Percentiles rank a stretch among this genome's conserved stretches.
phyloP scores from a whole-genome alignment of 2,329 filamentous ascomycete genomes.

The Capronia americana region DNA sequence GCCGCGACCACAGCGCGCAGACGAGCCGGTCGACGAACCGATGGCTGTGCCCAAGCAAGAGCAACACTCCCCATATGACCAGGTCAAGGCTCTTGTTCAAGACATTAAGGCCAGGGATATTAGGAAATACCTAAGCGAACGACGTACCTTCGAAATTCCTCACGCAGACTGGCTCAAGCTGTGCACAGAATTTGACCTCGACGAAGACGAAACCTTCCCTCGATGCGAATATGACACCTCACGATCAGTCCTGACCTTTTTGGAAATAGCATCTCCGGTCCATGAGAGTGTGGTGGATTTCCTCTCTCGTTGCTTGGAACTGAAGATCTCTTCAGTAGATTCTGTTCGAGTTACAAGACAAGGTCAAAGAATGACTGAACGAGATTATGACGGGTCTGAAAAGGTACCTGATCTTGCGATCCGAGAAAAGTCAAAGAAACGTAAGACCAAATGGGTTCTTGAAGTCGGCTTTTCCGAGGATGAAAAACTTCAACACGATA shows the following conservation, averaged over 20 bases:
- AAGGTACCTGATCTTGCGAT: slow-evolving; percentile 9
- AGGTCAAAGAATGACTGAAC: background rate
- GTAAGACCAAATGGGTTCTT: slow-evolving; percentile 1
- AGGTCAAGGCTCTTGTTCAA: slow-evolving; percentile 5
- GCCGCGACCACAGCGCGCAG: too few relatives aligned
- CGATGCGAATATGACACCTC: slow-evolving; percentile 6
- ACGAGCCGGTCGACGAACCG: too few relatives aligned
- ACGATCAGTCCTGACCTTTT: background rate
- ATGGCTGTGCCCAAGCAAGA: too few relatives aligned
- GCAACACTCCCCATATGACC: background rate
- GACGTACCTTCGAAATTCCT: background rate
- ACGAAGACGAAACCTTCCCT: background rate
- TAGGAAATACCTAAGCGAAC: background rate
- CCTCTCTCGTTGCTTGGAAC: background rate
- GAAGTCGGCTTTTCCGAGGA: slow-evolving; percentile 13
- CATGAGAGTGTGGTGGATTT: background rate
- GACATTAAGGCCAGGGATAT: background rate
- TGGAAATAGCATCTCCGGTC: background rate
- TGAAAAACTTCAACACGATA: background rate
- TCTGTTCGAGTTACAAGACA: background rate
- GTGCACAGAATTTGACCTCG: background rate
- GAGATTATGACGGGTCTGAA: background rate
- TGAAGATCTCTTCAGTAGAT: background rate
- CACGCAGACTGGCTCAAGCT: slow-evolving; percentile 7
- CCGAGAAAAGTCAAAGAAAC: background rate